phyloP scores from a whole-genome alignment of 2,329 filamentous ascomycete genomes.

The Rhinocladiella mackenziei region DNA sequence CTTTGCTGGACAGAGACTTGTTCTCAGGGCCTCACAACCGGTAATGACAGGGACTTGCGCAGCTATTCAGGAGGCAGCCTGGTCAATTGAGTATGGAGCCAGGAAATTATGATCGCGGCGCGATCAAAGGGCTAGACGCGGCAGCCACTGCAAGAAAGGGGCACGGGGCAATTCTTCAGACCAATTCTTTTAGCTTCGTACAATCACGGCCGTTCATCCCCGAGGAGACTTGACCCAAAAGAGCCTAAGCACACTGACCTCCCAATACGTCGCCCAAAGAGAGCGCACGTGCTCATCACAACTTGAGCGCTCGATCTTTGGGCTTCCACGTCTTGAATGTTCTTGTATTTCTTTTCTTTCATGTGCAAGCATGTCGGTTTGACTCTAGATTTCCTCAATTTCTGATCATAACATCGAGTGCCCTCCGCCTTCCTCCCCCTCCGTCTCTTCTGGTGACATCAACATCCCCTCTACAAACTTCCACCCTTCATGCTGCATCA shows the following conservation, averaged over 20 bases:
- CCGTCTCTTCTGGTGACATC: slow-evolving; percentile 30
- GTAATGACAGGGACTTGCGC: no score
- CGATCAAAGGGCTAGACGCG: neutral
- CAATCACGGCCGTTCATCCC: neutral
- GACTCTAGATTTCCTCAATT: neutral
- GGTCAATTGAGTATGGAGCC: no score
- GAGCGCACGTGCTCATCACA: neutral
- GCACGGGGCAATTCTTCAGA: no score
- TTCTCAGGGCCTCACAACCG: neutral
- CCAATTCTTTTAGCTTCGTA: no score
- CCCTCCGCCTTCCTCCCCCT: neutral
- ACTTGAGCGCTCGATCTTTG: no score
- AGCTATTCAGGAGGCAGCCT: neutral
- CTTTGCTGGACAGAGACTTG: no score
- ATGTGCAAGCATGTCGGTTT: no score
- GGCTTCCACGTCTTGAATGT: no score
- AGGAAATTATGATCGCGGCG: neutral
- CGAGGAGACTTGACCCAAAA: neutral
- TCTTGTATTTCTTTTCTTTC: no score
- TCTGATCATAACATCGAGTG: slow-evolving; percentile 7
- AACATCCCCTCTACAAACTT: slow-evolving; percentile 48
- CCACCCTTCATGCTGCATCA: slow-evolving; percentile 66
- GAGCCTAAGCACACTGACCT: no score
- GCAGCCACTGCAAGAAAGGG: no score
- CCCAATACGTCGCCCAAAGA: no score